These are phyloP conservation scores for Calonectria henricotiae DNA, from an alignment of 2,329 filamentous ascomycete genomes.

Conservation along the genomic window DNA sequence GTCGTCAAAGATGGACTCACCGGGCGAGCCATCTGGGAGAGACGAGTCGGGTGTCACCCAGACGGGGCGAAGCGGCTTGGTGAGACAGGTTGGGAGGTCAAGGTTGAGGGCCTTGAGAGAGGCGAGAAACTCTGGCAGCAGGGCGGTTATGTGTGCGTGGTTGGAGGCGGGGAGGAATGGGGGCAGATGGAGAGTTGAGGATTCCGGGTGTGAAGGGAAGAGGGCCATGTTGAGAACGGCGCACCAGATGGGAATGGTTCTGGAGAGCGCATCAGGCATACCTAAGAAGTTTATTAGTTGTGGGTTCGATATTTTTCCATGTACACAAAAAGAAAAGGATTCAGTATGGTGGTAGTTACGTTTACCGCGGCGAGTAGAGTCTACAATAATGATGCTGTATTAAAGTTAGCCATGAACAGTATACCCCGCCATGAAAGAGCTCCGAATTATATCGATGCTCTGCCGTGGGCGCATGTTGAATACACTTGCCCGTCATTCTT, in stretches of 20 bases:
- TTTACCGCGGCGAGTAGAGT: slow-evolving; percentile 94
- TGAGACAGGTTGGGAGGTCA: slow-evolving; percentile 70
- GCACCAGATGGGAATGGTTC: slow-evolving; percentile 96
- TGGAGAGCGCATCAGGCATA: slow-evolving; percentile 95
- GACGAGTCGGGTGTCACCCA: slow-evolving; percentile 84
- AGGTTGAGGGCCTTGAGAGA: slow-evolving; percentile 72
- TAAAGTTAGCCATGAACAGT: slow-evolving; percentile 16
- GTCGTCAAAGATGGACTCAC: slow-evolving; percentile 64
- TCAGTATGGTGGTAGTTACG: slow-evolving; percentile 63
- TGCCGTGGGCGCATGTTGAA: too few species aligned
- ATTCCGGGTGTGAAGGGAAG: slow-evolving; percentile 73
- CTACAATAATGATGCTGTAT: slow-evolving; percentile 83
- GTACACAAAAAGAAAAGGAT: too few species aligned
- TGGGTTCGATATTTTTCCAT: not conserved
- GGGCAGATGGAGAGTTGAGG: slow-evolving; percentile 78
- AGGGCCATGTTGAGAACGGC: slow-evolving; percentile 86
- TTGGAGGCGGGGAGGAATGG: slow-evolving; percentile 81
- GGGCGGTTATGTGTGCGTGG: slow-evolving; percentile 81
- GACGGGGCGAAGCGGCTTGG: slow-evolving; percentile 82
- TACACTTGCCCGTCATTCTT: slow-evolving; percentile 75
- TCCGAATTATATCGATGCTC: too few species aligned
- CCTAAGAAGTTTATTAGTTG: slow-evolving; percentile 60
- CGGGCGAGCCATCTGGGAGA: slow-evolving; percentile 56
- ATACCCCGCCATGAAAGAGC: not conserved
- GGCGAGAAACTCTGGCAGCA: slow-evolving; percentile 71